Conservation (phyloP, 805 yeast genomes). For the Cyberlindnera lachancei region DNA sequence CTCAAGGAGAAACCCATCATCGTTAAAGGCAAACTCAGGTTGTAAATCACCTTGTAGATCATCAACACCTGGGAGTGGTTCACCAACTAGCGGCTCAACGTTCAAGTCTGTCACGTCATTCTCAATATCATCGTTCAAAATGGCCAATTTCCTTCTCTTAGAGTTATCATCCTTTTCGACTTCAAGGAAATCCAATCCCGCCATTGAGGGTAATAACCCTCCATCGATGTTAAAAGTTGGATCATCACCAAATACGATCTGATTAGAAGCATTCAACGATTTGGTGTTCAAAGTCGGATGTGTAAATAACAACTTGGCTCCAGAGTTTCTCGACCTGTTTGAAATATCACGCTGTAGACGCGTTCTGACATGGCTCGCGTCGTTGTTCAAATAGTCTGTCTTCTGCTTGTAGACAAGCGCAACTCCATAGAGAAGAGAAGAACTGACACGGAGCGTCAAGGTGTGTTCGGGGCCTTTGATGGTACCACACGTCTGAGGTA, state of each 20-base stretch:
- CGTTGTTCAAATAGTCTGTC: slow-evolving; percentile 34
- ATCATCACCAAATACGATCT: slow-evolving; percentile 28
- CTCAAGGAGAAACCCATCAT: slow-evolving; percentile 19
- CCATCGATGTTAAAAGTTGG: slow-evolving; percentile 29
- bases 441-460: slow-evolving; percentile 27
- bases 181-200: slow-evolving; percentile 13
- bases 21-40: slow-evolving; percentile 22
- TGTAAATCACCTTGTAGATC: slow-evolving; percentile 13
- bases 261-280: neutral
- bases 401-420: slow-evolving; percentile 41
- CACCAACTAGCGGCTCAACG: slow-evolving; percentile 2
- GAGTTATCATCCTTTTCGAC: slow-evolving; percentile 1
- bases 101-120: slow-evolving; percentile 10
- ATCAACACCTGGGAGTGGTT: slow-evolving; percentile 1
- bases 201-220: slow-evolving; percentile 23
- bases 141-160: slow-evolving; percentile 6
- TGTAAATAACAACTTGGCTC: slow-evolving; percentile 4
- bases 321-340: slow-evolving; percentile 2
- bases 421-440: slow-evolving; percentile 39
- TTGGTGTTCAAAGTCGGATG: slow-evolving; percentile 3
- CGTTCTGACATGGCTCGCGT: slow-evolving; percentile 16
- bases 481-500: slow-evolving; percentile 34
- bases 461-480: slow-evolving; percentile 16
- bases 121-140: slow-evolving; percentile 13
- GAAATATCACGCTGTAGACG: slow-evolving; percentile 19